Evolutionary conservation across 345 rosid genomes (phyloP), one percentile per base, ranked within the genome.

Genomic region (Conringia planisiliqua): DNA sequence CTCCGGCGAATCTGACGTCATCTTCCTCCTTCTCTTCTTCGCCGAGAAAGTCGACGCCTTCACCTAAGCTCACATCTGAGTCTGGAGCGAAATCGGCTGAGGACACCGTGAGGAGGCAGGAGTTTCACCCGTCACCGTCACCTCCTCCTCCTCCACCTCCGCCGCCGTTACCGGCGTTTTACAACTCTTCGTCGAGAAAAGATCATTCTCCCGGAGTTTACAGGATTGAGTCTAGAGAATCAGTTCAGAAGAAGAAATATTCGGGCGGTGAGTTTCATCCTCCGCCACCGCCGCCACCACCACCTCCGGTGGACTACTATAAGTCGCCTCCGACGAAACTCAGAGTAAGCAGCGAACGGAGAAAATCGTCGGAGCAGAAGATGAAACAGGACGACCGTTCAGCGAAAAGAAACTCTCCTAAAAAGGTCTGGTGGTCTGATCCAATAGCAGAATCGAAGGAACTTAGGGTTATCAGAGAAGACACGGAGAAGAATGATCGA

Each of bases 211-310:
- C 59, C 32, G 56, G 73, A 51, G 30, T 16, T 38, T 58, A 77
- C 50, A 78, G 68, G 30, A 42, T 7, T 12, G 67, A 71, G 63
- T 14, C 24, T 3, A 78, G 77, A 50, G 77, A 72, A 51, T 59
- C 77, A 60, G 39, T 2, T 66, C 63, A 78, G 2, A 78, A 72
- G 60, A 42, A 4, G 44, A 72, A 72, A 27, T 51, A 51, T 12
- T 10, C 27, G 42, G 65, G 39, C 7, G 44, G 69, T 66, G 77
- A 51, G 51, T 60, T 78, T 59, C 73, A 86, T 59, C 86, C 89
- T 66, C 85, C 89, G 0, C 97, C 88, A 0, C 97, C 96, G 0
- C 95, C 92, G 0, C 89, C 97, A 0, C 95, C 97, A 0, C 95
- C 91, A 7, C 96, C 91, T 1, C 84, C 82, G 24, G 59, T 40